Evolutionary conservation across 2,329 filamentous ascomycete genomes (phyloP), one percentile per base, ranked within the genome.

Genomic region (Cylindrodendrum hubeiense): DNA sequence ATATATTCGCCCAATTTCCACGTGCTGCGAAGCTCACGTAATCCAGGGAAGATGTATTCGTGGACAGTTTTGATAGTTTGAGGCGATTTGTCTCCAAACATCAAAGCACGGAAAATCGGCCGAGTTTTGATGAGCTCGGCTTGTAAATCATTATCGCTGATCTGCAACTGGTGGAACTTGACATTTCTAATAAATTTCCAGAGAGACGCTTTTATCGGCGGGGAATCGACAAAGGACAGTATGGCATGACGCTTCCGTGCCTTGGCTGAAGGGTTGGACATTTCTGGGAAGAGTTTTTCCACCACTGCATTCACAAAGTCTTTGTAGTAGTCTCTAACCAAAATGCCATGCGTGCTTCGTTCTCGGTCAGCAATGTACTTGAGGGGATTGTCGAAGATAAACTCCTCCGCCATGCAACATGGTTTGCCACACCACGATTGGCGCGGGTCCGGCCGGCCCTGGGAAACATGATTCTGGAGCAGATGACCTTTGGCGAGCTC

Each of bases 191-290:
- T 52, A n/a, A 71, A 74, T 10, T 62, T 58, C 34, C 67, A 67
- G 24, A 76, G 74, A 10, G 74, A 69, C n/a, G 56, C 37, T 34
- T 68, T 63, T 3, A 76, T 70, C 24, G 72, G 71, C 5, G 75
- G 75, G 2, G 73, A 77, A 19, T 68, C 65, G 6, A 72, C 37
- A 33, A 76, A 77, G 1, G 75, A 71, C 47, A 71, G 26, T 4
- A 75, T 28, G 19, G 60, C 66, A 6, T 58, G 57, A 3, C 34
- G 17, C n/a, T 70, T 75, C n/a, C 58, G 51, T 7, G 63, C 33
- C 43, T 56, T 65, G 22, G 51, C 51, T 12, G 55, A 60, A 13
- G 28, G 30, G 13, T 61, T 60, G 28, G 52, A 26, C 1, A 58
- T 22, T 12, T 30, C 50, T 6, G 67, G 67, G 49, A 71, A 68